Conservation (phyloP, 225 moss, liverwort and hornwort species). For the Bryoerythrophyllum caledonicum region DNA sequence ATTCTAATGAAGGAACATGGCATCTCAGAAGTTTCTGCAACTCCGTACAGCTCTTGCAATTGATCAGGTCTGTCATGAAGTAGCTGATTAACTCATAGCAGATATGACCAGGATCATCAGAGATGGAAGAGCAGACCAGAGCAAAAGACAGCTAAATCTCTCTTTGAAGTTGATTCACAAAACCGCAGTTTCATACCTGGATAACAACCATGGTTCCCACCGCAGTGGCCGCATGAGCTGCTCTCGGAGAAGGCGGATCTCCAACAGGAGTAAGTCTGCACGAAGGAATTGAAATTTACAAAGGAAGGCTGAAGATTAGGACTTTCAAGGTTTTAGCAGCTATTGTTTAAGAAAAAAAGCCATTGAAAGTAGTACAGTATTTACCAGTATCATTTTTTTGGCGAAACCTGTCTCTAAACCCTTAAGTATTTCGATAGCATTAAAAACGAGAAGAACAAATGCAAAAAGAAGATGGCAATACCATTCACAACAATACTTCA, state of each 20-base stretch:
- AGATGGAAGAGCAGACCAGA: neutral
- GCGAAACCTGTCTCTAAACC: neutral
- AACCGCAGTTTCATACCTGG: slow-evolving; percentile 46
- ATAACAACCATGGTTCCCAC: slow-evolving; percentile 90
- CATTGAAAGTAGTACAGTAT: neutral
- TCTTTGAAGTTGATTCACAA: neutral
- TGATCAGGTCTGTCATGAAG: neutral
- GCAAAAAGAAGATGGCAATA: neutral
- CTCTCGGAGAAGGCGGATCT: slow-evolving; percentile 85
- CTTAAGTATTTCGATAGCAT: neutral
- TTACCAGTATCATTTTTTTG: neutral
- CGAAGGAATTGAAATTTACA: neutral
- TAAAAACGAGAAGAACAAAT: neutral
- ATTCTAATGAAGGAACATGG: neutral
- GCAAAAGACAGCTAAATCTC: neutral
- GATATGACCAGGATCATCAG: neutral
- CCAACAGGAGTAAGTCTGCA: slow-evolving; percentile 76
- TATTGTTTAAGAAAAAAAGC: neutral
- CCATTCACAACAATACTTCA: neutral
- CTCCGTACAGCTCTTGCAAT: neutral
- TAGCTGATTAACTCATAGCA: neutral
- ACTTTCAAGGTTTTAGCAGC: neutral
- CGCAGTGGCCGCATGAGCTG: slow-evolving; percentile 87
- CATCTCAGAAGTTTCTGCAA: neutral
- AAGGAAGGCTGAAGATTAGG: neutral